Base-by-base conservation (phyloP, 179 eudicot species). In the Patellifolia procumbens region DNA sequence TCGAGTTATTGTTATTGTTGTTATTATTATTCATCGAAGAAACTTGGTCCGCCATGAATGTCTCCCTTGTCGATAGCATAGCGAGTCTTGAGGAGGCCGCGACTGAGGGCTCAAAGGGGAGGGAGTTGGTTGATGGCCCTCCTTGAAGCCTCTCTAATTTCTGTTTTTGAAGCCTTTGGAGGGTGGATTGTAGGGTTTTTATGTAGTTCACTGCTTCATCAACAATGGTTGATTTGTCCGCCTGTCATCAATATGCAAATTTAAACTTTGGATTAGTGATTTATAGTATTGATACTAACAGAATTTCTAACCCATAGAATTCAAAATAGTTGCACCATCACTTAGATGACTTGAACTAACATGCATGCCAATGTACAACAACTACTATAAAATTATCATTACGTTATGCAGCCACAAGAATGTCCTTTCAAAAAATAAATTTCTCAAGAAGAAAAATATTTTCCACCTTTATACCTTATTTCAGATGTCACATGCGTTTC, bases 171-270 rank as follows among this genome's bases (percentile, higher is more conserved):
- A 94, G 96, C 60, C 84, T 85, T 76, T 85, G 81, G 32, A 89
- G 76, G 5, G 85, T 83, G 42, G 67, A 61, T 77, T 94, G 82
- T 15, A 89, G 83, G 74, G 79, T 67, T 85, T 78, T 87, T 20
- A 94, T 91, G 85, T 84, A 79, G 73, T 16, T 87, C 43, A 87
- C 86, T 48, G 96, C 97, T 86, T 92, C 94, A 39, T 92, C 94
- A 9, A 94, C 91, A 6, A 92, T 80, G 45, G 94, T 87, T 48
- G 94, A 79, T 79, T 94, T 94, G 87, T 94, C 98, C 0, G 91
- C 88, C 98, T 94, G 83, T 48, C 0, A n/a, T 62, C 67, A n/a
- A n/a, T n/a, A 62, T 32, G 67, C 42, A 31, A 62, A 62, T n/a
- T n/a, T 62, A 32, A 62, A 31, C n/a, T 13, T 11, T 61, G 15